These are phyloP conservation scores for Acanthamoeba sp. DNA, from an alignment of 208 protist genomes.

Conservation along the genomic window DNA sequence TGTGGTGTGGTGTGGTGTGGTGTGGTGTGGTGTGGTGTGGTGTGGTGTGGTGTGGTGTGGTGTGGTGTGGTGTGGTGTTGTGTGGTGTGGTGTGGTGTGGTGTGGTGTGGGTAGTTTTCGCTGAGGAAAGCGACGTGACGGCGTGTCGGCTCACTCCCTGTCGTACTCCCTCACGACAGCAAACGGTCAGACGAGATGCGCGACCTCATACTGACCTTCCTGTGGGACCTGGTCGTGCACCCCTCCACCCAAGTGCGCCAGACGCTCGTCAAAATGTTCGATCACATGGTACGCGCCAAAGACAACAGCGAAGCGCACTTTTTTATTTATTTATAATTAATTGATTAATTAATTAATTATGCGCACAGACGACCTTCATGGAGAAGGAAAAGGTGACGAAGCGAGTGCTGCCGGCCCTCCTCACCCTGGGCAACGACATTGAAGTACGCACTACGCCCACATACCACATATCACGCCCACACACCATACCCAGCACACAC, in stretches of 20 bases:
- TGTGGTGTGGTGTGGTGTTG: too few relatives aligned
- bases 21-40: too few relatives aligned
- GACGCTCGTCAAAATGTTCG: conserved; percentile 32
- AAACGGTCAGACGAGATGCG: conserved; percentile 24
- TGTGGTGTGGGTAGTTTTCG: too few relatives aligned
- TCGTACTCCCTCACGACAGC: not conserved
- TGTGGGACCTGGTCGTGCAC: conserved; percentile 72
- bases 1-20: not conserved
- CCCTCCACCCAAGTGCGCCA: conserved; percentile 42
- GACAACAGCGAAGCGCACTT: not conserved
- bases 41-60: too few relatives aligned
- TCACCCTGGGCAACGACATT: conserved; percentile 71
- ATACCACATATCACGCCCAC: not conserved
- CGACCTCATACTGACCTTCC: not conserved
- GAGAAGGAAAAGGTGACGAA: conserved; percentile 41
- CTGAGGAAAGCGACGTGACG: too few relatives aligned
- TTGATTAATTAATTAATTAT: too few relatives aligned
- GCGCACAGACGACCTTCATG: conserved; percentile 25
- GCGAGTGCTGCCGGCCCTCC: conserved; percentile 59
- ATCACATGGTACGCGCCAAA: conserved; percentile 31
- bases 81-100: too few relatives aligned
- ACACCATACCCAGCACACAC: too few relatives aligned
- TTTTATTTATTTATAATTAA: too few relatives aligned
- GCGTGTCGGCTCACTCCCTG: not conserved
- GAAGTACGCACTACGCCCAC: not conserved